Conservation (phyloP, 208 protist species). For the Angomonas ambiguus region DNA sequence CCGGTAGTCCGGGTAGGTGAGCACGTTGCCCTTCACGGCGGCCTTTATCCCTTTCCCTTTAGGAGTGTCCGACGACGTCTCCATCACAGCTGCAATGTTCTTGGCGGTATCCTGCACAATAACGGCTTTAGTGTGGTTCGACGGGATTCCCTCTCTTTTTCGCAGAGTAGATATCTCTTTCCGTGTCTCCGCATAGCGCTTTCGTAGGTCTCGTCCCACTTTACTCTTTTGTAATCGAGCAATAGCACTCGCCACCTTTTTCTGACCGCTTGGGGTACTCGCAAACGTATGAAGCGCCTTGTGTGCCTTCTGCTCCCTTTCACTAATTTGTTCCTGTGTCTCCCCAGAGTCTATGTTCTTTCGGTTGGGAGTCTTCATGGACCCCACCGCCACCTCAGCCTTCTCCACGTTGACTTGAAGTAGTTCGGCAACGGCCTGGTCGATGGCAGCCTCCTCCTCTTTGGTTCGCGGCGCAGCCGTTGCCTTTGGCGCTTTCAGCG, state of each 20-base stretch:
- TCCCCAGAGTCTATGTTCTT: background rate
- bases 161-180: background rate
- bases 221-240: background rate
- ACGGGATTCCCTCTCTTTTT: background rate
- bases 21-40: constrained; percentile 8
- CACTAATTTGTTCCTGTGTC: background rate
- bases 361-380: background rate
- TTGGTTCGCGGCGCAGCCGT: background rate
- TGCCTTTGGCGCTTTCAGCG: background rate
- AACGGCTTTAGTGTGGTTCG: background rate
- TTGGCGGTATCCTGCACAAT: background rate
- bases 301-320: background rate
- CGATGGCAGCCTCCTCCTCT: constrained; percentile 4
- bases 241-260: background rate
- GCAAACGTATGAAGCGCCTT: background rate
- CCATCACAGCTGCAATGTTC: background rate
- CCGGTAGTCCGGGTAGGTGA: constrained; percentile 70
- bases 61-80: background rate
- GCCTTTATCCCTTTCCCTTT: background rate
- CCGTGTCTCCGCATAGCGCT: background rate
- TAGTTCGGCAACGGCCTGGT: constrained; percentile 1
- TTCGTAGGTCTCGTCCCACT: background rate
- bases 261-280: background rate
- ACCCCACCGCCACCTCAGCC: background rate
- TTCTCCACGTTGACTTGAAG: background rate